Conservation (phyloP, 2,329 filamentous ascomycete species). For the Epichloe elymi region DNA sequence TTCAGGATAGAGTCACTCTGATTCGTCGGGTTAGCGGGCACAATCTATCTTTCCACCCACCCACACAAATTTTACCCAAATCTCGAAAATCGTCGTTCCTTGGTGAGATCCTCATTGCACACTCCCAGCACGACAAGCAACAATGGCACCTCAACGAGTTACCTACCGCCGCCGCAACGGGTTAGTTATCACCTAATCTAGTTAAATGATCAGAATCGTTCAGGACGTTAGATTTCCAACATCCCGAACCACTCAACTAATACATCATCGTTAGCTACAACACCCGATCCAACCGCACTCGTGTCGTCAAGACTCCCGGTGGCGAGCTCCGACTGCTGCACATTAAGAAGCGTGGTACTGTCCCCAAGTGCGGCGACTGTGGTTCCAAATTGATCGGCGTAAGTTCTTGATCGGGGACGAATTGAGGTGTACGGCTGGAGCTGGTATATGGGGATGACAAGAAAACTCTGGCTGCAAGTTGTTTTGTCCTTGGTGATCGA, state of each 20-base stretch:
- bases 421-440: conserved; percentile 1
- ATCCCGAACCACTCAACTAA: not conserved
- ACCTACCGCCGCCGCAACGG: conserved; percentile 68
- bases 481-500: not conserved
- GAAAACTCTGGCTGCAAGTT: not conserved
- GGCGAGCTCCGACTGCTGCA: conserved; percentile 92
- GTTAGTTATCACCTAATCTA: conserved; percentile 37
- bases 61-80: conserved; percentile 32
- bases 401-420: conserved; percentile 39
- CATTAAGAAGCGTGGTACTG: conserved; percentile 98
- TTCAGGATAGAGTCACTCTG: conserved; percentile 9
- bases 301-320: conserved; percentile 91
- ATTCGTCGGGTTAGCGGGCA: conserved; percentile 27
- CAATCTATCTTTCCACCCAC: conserved; percentile 21
- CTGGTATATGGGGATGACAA: not conserved
- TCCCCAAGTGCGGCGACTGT: conserved; percentile 98
- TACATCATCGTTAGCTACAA: conserved; percentile 58
- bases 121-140: conserved; percentile 31
- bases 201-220: not conserved
- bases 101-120: conserved; percentile 24
- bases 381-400: conserved; percentile 95
- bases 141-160: conserved; percentile 46
- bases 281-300: conserved; percentile 93
- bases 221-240: not conserved
- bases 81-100: conserved; percentile 26